Percentiles rank a stretch among this genome's conserved stretches.
phyloP scores from a whole-genome alignment of 306 rosid species.

The Glycine tomentella region DNA sequence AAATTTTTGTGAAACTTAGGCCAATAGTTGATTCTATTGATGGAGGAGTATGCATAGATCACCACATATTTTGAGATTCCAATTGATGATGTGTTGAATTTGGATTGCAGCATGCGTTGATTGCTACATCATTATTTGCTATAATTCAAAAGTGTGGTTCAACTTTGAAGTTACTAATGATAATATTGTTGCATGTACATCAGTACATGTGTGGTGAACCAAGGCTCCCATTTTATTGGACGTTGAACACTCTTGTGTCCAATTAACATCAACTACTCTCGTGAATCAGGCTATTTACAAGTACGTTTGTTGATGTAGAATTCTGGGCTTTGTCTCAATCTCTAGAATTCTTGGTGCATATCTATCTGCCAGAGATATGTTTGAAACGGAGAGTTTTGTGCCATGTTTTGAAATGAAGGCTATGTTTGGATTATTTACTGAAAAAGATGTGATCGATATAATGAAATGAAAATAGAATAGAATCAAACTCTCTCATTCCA shows the following conservation, averaged over 20 bases:
- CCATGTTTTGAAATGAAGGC: not conserved
- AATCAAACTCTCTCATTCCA: not conserved
- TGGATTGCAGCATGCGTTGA: conserved; percentile 4
- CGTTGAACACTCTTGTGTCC: conserved; percentile 18
- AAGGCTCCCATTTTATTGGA: conserved; percentile 34
- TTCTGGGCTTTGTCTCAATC: conserved; percentile 9
- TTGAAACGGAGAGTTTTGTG: not conserved
- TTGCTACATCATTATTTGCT: conserved; percentile 10
- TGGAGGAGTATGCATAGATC: not conserved
- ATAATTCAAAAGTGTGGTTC: not conserved
- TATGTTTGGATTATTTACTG: not conserved
- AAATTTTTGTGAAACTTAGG: conserved; percentile 8
- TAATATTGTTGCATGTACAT: not conserved
- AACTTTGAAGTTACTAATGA: conserved; percentile 5
- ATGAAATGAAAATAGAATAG: too few relatives aligned
- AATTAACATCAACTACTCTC: conserved; percentile 9
- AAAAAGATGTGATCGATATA: too few relatives aligned
- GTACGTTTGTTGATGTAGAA: not conserved
- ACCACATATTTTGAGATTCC: conserved; percentile 40
- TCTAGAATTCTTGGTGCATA: not conserved
- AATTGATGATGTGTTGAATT: conserved; percentile 7
- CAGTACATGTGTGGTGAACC: conserved; percentile 13
- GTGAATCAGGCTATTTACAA: conserved; percentile 10
- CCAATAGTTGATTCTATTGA: conserved; percentile 14
- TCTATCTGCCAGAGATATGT: not conserved